Evolutionary conservation across 2,329 filamentous ascomycete species (phyloP).

Genomic region (Hypoxylon sp.): DNA sequence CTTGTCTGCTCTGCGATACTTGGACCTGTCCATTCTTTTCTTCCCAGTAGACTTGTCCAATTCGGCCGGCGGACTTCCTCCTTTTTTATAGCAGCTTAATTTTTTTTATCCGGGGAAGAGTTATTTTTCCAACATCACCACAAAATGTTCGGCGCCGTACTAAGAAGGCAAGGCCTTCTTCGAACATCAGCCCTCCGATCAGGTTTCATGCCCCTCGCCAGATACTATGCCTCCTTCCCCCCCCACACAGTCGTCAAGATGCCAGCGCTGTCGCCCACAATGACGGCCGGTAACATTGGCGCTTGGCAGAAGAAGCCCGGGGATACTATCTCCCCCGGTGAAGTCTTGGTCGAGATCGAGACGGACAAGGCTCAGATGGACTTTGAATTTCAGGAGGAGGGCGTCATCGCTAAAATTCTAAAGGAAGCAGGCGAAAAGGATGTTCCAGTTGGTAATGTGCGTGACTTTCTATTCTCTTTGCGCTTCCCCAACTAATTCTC

Average conservation of each 20-base stretch:
- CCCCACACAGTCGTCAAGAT: slow-evolving; percentile 96
- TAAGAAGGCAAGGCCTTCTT: slow-evolving; percentile 74
- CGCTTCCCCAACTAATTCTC: slow-evolving; percentile 32
- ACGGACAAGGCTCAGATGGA: slow-evolving; percentile 99
- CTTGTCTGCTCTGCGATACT: slow-evolving; percentile 43
- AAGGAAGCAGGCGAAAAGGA: slow-evolving; percentile 96
- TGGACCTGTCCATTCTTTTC: slow-evolving; percentile 40
- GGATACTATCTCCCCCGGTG: slow-evolving; percentile 87
- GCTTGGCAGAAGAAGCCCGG: slow-evolving; percentile 98
- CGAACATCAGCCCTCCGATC: slow-evolving; percentile 65
- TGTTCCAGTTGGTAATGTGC: slow-evolving; percentile 91
- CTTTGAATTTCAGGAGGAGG: slow-evolving; percentile 99
- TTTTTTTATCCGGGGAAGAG: slow-evolving; percentile 35
- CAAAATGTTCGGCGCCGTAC: slow-evolving; percentile 74
- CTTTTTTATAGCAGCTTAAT: slow-evolving; percentile 28
- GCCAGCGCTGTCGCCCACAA: slow-evolving; percentile 97
- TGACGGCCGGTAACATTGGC: slow-evolving; percentile 97
- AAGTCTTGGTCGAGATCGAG: slow-evolving; percentile 98
- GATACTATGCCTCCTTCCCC: slow-evolving; percentile 87
- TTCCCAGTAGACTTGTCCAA: slow-evolving; percentile 27
- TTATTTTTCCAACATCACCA: slow-evolving; percentile 46
- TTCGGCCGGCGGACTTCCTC: slow-evolving; percentile 46
- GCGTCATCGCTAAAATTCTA: slow-evolving; percentile 92
- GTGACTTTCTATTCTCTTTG: slow-evolving; percentile 57
- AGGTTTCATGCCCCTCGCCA: slow-evolving; percentile 69